A percentile compares a stretch with the other conserved stretches of the same genome.
These are phyloP conservation scores for Mortierella polycephala DNA, from an alignment of 371 early-diverging fungal genomes.

Conservation along the genomic window DNA sequence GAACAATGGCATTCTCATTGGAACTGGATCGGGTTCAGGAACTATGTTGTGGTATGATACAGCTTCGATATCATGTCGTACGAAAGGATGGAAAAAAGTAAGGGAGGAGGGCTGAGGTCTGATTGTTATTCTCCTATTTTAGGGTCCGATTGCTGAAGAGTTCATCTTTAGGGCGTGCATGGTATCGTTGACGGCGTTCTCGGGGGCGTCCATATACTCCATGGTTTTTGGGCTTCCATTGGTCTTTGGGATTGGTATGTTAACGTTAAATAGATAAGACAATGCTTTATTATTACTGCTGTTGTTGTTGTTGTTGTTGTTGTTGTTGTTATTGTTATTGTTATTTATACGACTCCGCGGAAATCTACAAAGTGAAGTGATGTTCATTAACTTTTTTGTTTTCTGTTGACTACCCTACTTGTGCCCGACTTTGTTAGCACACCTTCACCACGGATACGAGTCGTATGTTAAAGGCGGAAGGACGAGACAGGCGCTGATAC, in stretches of 20 bases:
- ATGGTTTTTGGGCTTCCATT: slow-evolving; percentile 46
- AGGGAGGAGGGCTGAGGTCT: no score
- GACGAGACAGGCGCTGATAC: slow-evolving; percentile 30
- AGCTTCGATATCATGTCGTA: not conserved
- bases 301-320: not conserved
- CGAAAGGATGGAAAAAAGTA: no score
- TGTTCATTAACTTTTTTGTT: not conserved
- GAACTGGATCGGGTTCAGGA: slow-evolving; percentile 29
- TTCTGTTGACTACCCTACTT: not conserved
- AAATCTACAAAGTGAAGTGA: not conserved
- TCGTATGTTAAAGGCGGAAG: slow-evolving; percentile 26
- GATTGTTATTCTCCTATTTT: not conserved
- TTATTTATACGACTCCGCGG: not conserved
- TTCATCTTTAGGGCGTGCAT: slow-evolving; percentile 46
- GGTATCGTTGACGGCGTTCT: slow-evolving; percentile 24
- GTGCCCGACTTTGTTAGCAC: slow-evolving; percentile 14
- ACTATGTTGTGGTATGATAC: slow-evolving; percentile 34
- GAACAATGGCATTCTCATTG: slow-evolving; percentile 2
- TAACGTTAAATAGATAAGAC: not conserved
- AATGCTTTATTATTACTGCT: no score
- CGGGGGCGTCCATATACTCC: slow-evolving; percentile 17
- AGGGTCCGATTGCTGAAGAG: slow-evolving; percentile 47
- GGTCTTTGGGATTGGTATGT: slow-evolving; percentile 51
- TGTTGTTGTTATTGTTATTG: not conserved
- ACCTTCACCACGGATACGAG: slow-evolving; percentile 41